Evolutionary conservation across 192 early-diverging fungal species (phyloP), one percentile per base, ranked within the genome.

Genomic region (Globomyces pollinis-pini): DNA sequence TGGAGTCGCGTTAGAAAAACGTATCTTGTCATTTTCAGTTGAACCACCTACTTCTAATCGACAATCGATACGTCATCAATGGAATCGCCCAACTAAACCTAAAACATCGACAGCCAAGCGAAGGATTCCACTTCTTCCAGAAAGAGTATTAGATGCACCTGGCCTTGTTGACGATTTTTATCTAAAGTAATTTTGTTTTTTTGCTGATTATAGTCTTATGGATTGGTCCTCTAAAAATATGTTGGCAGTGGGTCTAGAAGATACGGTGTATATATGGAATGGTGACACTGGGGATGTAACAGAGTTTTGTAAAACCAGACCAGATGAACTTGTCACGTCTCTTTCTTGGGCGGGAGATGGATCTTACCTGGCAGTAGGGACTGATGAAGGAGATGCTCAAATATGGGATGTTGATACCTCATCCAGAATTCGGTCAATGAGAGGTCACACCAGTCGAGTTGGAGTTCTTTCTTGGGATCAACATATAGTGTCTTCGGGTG

Each of bases 91-190:
- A 16, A 34, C 57, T 28, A 54, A 59, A 62, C 53, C 47, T 54
- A 65, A 63, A 20, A 65, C 68, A 13, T 39, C 59, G 1, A 23
- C 63, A 18, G 16, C 56, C 31, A 78, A 79, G 35, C 72, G 94
- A 26, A 80, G 85, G 28, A 91, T 98, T 28, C 68, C 84, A n/a
- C 85, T 78, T 11, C 78, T 78, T 12, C 90, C 95, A 0, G 89
- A 90, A 58, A 82, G 81, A 32, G 73, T 95, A 2, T 73, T 98
- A 28, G 95, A 98, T 74, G 92, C 94, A 1, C 92, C 91, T 1
- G 84, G 84, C 0, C 62, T 98, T 53, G 60, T 76, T 60, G 68
- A 81, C 68, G 60, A 83, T 56, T 67, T 66, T 43, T 68, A 69
- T 63, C 66, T 73, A 12, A 81, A 73, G n/a, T n/a, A n/a, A n/a